Evolutionary conservation across 2,329 filamentous ascomycete species (phyloP).

Genomic region (Xylariaceae sp.): DNA sequence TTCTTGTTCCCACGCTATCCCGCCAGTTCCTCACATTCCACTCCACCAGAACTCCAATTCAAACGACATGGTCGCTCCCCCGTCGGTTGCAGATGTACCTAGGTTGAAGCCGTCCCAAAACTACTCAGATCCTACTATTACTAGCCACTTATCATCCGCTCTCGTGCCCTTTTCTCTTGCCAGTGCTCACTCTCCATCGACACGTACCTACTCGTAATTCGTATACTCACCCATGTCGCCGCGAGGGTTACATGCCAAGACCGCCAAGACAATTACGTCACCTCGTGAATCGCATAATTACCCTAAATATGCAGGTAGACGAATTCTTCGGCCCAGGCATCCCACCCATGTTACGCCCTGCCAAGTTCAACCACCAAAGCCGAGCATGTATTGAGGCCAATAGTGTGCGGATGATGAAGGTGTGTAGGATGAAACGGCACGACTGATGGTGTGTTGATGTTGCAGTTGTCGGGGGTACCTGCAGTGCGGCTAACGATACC

Average conservation of each 20-base stretch:
- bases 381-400: background rate
- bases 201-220: background rate
- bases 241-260: background rate
- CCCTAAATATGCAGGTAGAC: background rate
- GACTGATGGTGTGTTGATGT: background rate
- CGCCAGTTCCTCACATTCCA: no score
- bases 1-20: background rate
- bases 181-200: background rate
- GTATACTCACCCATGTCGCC: background rate
- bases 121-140: background rate
- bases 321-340: no score
- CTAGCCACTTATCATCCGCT: background rate
- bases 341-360: no score
- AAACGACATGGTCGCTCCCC: no score
- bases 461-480: background rate
- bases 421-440: background rate
- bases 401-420: background rate
- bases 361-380: no score
- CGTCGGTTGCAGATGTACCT: no score
- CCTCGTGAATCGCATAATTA: background rate
- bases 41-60: no score
- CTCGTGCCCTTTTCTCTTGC: background rate
- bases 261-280: background rate
- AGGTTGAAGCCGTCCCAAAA: background rate
- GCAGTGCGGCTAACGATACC: constrained; percentile 11